phyloP scores from a whole-genome alignment of 768 basidiomycete genomes.

The Agaricus blazei region DNA sequence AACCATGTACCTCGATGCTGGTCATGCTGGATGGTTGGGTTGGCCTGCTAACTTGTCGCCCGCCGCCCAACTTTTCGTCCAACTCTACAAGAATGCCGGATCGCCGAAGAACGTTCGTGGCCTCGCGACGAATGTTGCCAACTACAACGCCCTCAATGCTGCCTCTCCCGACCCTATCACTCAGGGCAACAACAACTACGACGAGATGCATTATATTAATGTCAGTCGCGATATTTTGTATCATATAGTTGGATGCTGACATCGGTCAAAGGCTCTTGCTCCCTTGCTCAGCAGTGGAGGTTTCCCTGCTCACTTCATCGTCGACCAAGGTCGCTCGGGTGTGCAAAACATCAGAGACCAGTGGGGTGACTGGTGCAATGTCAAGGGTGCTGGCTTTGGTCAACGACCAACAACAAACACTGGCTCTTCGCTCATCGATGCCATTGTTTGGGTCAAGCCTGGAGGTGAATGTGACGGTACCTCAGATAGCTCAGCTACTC shows the following conservation, averaged over 20 bases:
- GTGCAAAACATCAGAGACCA: constrained; percentile 52
- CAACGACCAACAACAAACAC: constrained; percentile 53
- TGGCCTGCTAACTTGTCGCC: constrained; percentile 62
- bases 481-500: constrained; percentile 44
- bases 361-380: constrained; percentile 72
- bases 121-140: constrained; percentile 53
- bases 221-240: constrained; percentile 19
- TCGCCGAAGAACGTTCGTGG: constrained; percentile 56
- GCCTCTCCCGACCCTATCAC: constrained; percentile 56
- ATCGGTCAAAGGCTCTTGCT: constrained; percentile 35
- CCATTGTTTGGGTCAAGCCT: constrained; percentile 65
- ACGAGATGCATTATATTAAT: constrained; percentile 56
- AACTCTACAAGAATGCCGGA: constrained; percentile 45
- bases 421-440: constrained; percentile 47
- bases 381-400: constrained; percentile 60
- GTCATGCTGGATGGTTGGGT: constrained; percentile 63
- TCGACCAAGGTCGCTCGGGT: constrained; percentile 64
- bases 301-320: constrained; percentile 60
- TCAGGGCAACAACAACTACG: constrained; percentile 54
- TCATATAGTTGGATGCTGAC: not conserved
- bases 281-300: constrained; percentile 37
- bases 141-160: constrained; percentile 42
- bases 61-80: constrained; percentile 49
- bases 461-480: constrained; percentile 67
- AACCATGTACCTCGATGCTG: constrained; percentile 59